Evolutionary conservation across 108 stramenopile species (phyloP).

Genomic region (Skeletonema grethae): DNA sequence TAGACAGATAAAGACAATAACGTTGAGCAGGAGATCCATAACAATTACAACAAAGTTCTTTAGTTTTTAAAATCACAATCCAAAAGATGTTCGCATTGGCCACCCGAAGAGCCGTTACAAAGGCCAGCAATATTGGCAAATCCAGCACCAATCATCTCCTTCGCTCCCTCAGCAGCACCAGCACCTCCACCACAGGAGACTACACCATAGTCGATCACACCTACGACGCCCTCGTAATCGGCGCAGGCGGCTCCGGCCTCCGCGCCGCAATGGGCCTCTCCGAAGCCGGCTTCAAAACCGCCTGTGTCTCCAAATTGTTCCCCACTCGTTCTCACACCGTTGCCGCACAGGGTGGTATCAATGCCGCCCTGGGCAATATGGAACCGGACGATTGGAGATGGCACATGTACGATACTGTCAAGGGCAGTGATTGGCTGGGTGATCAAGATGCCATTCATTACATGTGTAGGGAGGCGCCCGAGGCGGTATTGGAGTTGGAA

Average conservation of each 20-base stretch:
- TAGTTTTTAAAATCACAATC: too few relatives aligned
- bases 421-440: slow-evolving; percentile 98
- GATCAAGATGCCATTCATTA: slow-evolving; percentile 99
- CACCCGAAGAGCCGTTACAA: neutral
- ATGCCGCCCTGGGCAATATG: slow-evolving; percentile 98
- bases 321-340: slow-evolving; percentile 99
- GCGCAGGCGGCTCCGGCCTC: slow-evolving; percentile 97
- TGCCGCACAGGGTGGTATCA: slow-evolving; percentile 99
- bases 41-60: too few relatives aligned
- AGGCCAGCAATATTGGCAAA: neutral
- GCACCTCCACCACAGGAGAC: slow-evolving; percentile 65
- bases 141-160: neutral
- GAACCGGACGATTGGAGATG: slow-evolving; percentile 92
- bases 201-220: slow-evolving; percentile 95
- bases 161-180: slow-evolving; percentile 8
- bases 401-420: slow-evolving; percentile 99
- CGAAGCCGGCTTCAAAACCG: slow-evolving; percentile 99
- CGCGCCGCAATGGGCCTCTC: slow-evolving; percentile 98
- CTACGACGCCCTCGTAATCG: slow-evolving; percentile 99
- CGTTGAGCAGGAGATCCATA: too few relatives aligned
- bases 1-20: too few relatives aligned
- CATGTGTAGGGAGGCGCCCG: slow-evolving; percentile 99
- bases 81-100: neutral
- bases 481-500: slow-evolving; percentile 96
- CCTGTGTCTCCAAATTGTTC: slow-evolving; percentile 99